Evolutionary conservation across 768 basidiomycete species (phyloP).

Genomic region (Agrocybe praecox): DNA sequence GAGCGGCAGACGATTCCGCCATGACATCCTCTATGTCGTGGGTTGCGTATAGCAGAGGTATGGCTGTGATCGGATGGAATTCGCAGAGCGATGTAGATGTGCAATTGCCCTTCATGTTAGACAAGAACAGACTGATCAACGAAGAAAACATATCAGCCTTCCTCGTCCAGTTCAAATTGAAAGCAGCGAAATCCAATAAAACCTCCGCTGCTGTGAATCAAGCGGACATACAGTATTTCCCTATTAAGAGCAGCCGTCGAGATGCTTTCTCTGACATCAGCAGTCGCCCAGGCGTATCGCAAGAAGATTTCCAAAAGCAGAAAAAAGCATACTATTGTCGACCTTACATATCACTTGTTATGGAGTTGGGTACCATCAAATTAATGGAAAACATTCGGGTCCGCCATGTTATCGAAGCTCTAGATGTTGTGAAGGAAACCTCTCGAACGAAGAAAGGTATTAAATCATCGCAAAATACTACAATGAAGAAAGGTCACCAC

Average conservation of each 20-base stretch:
- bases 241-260: neutral
- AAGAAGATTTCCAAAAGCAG: neutral
- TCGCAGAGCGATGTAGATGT: neutral
- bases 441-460: neutral
- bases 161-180: conserved; percentile 14
- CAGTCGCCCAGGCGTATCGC: neutral
- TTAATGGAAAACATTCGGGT: neutral
- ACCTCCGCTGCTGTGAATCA: neutral
- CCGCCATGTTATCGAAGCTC: neutral
- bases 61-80: conserved; percentile 22
- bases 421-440: neutral
- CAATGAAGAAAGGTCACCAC: neutral
- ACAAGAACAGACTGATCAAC: conserved; percentile 2
- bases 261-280: neutral
- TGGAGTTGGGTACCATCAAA: conserved; percentile 9
- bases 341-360: conserved; percentile 15
- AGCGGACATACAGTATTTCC: conserved; percentile 6
- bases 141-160: conserved; percentile 14
- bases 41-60: conserved; percentile 25
- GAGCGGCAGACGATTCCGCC: conserved; percentile 20
- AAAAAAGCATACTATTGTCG: neutral
- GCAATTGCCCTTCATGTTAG: conserved; percentile 25
- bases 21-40: conserved; percentile 16
- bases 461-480: too few species aligned
- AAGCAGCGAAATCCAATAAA: neutral